Evolutionary conservation across 306 rosid species (phyloP).

Genomic region (Castanea crenata): DNA sequence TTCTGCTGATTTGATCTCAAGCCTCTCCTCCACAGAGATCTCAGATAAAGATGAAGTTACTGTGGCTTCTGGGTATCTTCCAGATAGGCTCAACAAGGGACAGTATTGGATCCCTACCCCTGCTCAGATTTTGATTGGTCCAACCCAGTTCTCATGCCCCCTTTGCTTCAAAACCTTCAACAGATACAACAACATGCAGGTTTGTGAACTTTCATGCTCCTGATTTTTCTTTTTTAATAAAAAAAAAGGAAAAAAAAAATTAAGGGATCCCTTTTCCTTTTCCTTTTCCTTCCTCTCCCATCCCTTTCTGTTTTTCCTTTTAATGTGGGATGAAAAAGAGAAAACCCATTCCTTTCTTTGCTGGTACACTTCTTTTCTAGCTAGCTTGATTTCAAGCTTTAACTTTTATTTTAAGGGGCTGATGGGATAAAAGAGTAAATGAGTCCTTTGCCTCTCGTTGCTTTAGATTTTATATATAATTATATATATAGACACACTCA

Average conservation of each 20-base stretch:
- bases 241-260: neutral
- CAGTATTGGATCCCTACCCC: slow-evolving; percentile 99
- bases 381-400: slow-evolving; percentile 44
- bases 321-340: slow-evolving; percentile 39
- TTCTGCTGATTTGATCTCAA: slow-evolving; percentile 54
- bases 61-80: slow-evolving; percentile 28
- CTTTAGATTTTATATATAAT: slow-evolving; percentile 16
- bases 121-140: slow-evolving; percentile 86
- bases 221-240: neutral
- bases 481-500: no score
- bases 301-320: slow-evolving; percentile 44
- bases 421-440: slow-evolving; percentile 15
- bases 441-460: slow-evolving; percentile 14
- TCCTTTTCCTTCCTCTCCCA: neutral
- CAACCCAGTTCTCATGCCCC: slow-evolving; percentile 91
- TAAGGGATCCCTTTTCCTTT: slow-evolving; percentile 14
- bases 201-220: slow-evolving; percentile 12
- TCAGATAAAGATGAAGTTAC: slow-evolving; percentile 46
- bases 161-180: slow-evolving; percentile 97
- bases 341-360: slow-evolving; percentile 29
- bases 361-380: slow-evolving; percentile 30
- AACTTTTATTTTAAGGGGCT: slow-evolving; percentile 30
- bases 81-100: slow-evolving; percentile 54
- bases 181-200: slow-evolving; percentile 99
- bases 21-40: slow-evolving; percentile 44